Base-by-base conservation (phyloP, 495 filamentous ascomycete species). In the Halenospora varia region DNA sequence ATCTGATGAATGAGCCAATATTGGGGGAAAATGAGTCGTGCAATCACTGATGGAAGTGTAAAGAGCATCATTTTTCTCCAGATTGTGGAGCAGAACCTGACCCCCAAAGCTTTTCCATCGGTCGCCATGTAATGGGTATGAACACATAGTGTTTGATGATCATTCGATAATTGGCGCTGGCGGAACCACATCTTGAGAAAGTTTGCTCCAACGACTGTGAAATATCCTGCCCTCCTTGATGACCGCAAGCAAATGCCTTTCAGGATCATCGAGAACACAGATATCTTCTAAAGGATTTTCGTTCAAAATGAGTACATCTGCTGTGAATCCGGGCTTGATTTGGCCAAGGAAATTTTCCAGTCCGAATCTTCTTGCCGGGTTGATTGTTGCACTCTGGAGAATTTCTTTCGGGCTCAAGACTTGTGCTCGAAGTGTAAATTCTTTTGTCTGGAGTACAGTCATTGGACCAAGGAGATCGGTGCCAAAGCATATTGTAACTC, bases 401-500 rank as follows among this genome's bases (percentile, higher is more conserved):
- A 84, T 61, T 53, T 75, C 71, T 6, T 70, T 41, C 1, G 71
- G 55, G 42, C 65, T 72, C 26, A 81, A 63, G 0, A 75, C 77
- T 13, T 72, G 60, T 2, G 71, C 60, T 2, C 80, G 71, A 9
- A 82, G 56, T 4, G 64, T 57, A 56, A 82, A 82, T 55, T 82
- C 81, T 26, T 72, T 68, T 2, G 69, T 76, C 68, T 84, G 77
- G 26, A 72, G 68, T 4, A 65, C 66, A 10, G 70, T 70, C 60
- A 82, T 26, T 4, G 73, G 73, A 0, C 73, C 79, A 0, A 84
- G 70, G 15, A 82, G 70, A 67, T 82, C 81, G 2, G 78, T 78
- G 3, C 80, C 80, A 65, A 73, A 81, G 61, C 78, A 82, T 62
- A 84, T 78, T 4, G 67, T 75, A 1, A 81, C 73, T 1, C 76